Evolutionary conservation across 768 basidiomycete genomes (phyloP).

Genomic region (Pisolithus microcarpus): DNA sequence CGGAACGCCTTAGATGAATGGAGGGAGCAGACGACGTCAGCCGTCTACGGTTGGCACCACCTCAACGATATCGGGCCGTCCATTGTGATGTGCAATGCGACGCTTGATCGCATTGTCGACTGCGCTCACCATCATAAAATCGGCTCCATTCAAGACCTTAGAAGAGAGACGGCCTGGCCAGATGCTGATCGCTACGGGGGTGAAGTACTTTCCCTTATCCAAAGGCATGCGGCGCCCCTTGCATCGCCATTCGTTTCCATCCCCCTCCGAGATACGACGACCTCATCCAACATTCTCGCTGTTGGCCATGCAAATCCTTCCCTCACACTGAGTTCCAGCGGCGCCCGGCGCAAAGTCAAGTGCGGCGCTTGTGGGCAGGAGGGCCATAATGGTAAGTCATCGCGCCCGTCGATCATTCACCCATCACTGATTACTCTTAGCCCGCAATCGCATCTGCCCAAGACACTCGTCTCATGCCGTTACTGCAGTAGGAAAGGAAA

Average conservation of each 20-base stretch:
- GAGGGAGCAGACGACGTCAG: constrained; percentile 4
- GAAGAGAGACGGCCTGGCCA: constrained; percentile 16
- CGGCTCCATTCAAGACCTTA: constrained; percentile 10
- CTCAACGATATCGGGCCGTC: constrained; percentile 7
- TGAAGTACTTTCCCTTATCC: background rate
- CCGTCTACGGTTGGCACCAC: background rate
- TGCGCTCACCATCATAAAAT: constrained; percentile 14
- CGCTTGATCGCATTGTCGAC: constrained; percentile 17
- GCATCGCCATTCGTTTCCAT: background rate
- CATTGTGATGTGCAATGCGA: constrained; percentile 11
- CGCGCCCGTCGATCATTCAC: background rate
- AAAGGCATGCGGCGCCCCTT: background rate
- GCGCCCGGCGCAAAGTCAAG: background rate
- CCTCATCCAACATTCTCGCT: background rate
- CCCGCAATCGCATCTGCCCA: no score
- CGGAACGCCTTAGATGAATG: constrained; percentile 9
- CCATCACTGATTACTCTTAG: no score
- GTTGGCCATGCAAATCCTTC: background rate
- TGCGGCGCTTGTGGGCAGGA: constrained; percentile 5
- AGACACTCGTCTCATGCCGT: no score
- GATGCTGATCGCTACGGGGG: background rate
- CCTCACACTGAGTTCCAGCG: no score
- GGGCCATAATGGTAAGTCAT: constrained; percentile 5
- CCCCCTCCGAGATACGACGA: background rate
- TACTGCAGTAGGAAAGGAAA: no score